Evolutionary conservation across 768 basidiomycete species (phyloP).

Genomic region (Hygrophorus pudorinus): DNA sequence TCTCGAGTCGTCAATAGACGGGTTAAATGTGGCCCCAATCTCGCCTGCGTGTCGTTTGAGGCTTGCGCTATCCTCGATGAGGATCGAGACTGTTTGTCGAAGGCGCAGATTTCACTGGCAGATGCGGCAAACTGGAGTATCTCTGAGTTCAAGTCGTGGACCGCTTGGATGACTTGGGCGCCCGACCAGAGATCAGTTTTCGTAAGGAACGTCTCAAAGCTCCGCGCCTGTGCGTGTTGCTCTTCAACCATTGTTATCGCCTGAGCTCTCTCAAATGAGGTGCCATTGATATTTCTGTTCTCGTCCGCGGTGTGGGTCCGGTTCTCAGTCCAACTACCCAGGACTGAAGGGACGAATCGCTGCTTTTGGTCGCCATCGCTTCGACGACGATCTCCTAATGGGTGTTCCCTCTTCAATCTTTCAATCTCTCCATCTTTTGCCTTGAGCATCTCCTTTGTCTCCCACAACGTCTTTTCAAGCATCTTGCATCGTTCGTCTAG

Average conservation of each 20-base stretch:
- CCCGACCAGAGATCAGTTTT: constrained; percentile 71
- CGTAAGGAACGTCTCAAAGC: constrained; percentile 60
- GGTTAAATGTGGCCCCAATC: constrained; percentile 55
- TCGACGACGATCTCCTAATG: constrained; percentile 8
- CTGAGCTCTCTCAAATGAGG: background rate
- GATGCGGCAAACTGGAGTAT: constrained; percentile 73
- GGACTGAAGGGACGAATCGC: constrained; percentile 1
- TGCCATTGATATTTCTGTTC: background rate
- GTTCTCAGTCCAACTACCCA: background rate
- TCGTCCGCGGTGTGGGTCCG: background rate
- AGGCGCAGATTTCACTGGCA: constrained; percentile 58
- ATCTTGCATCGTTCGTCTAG: constrained; percentile 53
- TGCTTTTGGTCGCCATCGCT: background rate
- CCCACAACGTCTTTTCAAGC: constrained; percentile 54
- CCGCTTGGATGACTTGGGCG: constrained; percentile 66
- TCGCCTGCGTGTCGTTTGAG: constrained; percentile 48
- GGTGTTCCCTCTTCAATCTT: constrained; percentile 31
- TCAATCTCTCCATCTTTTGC: constrained; percentile 53
- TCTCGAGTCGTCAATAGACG: constrained; percentile 53
- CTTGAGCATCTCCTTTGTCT: constrained; percentile 51
- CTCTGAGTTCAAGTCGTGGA: constrained; percentile 73
- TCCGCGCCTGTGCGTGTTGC: constrained; percentile 45
- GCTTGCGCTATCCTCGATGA: constrained; percentile 37
- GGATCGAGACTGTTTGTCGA: constrained; percentile 28
- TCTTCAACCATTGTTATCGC: constrained; percentile 28